Evolutionary conservation across 495 filamentous ascomycete genomes (phyloP), one percentile per base, ranked within the genome.

Genomic region (Immersiella caudata): DNA sequence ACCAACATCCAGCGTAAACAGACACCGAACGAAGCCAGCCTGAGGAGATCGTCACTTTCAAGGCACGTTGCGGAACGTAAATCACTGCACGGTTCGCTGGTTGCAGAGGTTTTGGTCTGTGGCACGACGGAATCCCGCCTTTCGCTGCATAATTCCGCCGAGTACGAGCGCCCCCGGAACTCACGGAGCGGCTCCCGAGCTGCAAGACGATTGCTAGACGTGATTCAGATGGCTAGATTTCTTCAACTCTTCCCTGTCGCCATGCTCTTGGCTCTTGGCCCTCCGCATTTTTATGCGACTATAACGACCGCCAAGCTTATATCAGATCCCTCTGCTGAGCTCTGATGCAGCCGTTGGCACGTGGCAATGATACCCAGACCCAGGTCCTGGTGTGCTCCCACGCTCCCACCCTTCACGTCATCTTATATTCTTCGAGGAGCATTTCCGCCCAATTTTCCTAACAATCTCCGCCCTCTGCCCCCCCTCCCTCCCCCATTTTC

Each of bases 251-350:
- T 57, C 54, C 54, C 54, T 57, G 21, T 24, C 54, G 54, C 54
- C 54, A 57, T 57, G 54, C 54, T 27, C 54, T 57, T 57, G 54
- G 54, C 54, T 57, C 54, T 24, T 57, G 54, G 54, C 54, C 54
- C 22, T 57, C 54, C 54, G 22, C 54, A 57, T 57, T 57, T 54
- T 27, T 16, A 57, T 26, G 54, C 54, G 26, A 25, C 26, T 27
- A 57, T 55, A 26, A 24, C 22, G 20, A 12, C 22, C 14, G 54
- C 54, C 54, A 57, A 57, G 54, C 21, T n/a, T 27, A 21, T 57
- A 57, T 22, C 54, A 26, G 21, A 24, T 57, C 54, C 54, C 26
- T 27, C 22, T 24, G 11, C 16, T 57, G 54, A 0, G 22, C 26
- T 25, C 54, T 16, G 22, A 16, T 26, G 22, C n/a, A 24, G 2